Conservation (phyloP, 2,329 filamentous ascomycete species). For the Pestalotiopsis sp. region DNA sequence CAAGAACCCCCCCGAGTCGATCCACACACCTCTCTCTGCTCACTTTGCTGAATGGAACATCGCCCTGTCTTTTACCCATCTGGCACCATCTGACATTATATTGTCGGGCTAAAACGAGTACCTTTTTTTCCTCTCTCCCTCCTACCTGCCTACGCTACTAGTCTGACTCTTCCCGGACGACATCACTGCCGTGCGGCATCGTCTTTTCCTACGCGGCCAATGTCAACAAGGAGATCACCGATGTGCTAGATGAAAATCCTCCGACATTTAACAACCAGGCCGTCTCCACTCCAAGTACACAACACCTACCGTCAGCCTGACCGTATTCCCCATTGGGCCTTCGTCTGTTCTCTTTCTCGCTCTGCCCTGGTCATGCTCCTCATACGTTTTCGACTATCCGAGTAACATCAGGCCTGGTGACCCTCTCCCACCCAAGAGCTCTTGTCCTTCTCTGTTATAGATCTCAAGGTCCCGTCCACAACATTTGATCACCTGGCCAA, state of each 20-base stretch:
- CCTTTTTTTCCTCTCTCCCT: background rate
- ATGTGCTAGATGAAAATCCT: slow-evolving; percentile 1
- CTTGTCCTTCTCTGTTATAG: background rate
- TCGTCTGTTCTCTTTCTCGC: slow-evolving; percentile 4
- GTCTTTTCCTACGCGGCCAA: background rate
- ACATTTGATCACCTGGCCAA: slow-evolving; percentile 1
- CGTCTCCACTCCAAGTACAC: slow-evolving; percentile 10
- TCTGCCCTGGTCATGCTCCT: background rate
- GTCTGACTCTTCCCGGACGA: background rate
- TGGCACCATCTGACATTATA: slow-evolving; percentile 7
- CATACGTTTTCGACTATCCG: background rate
- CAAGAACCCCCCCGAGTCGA: slow-evolving; percentile 2
- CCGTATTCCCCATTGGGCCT: slow-evolving; percentile 14
- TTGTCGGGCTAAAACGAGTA: background rate
- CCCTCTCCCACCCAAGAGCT: background rate
- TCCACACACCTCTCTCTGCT: slow-evolving; percentile 6
- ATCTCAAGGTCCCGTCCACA: slow-evolving; percentile 1
- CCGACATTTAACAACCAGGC: slow-evolving; percentile 4
- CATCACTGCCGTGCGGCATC: background rate
- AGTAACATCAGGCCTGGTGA: background rate
- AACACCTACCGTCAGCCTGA: slow-evolving; percentile 5
- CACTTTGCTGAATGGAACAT: slow-evolving; percentile 1
- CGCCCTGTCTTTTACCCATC: slow-evolving; percentile 3
- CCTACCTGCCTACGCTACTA: background rate
- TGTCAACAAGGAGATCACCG: slow-evolving; percentile 11